Evolutionary conservation across 371 early-diverging fungal genomes (phyloP), one percentile per base, ranked within the genome.

Genomic region (Dinochytrium kinnereticum): DNA sequence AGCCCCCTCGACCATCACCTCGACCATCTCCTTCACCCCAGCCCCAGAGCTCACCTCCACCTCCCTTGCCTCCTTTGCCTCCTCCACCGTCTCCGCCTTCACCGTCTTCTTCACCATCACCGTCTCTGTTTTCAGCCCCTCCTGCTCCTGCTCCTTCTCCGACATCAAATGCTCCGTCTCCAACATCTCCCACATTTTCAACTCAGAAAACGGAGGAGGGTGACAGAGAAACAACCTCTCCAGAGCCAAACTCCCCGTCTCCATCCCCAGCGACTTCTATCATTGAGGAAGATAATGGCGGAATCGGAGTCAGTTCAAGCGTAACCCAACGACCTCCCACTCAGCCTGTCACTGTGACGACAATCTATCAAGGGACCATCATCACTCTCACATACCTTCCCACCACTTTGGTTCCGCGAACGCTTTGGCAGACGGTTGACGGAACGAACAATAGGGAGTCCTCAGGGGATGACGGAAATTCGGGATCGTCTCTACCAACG

Each of bases 331-430:
- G n/a, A n/a, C n/a, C n/a, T n/a, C n/a, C n/a, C n/a, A n/a, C n/a
- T n/a, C n/a, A n/a, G n/a, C n/a, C n/a, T n/a, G n/a, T n/a, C n/a
- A n/a, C 7, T 17, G 57, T 55, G 7, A 61, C 61, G 34, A 61
- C 61, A 13, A 26, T 61, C 61, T 61, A 61, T 26, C 61, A 61
- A 61, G 61, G 61, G 34, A 31, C 3, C 61, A 24, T 26, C 31
- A 26, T 61, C 36, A 61, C 61, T 7, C 36, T 34, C 37, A 61
- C 61, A 10, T 33, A 33, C 36, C 34, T 61, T 34, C 34, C 34
- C 36, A 31, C 61, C 7, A 34, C 30, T 37, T 10, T 34, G 7
- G 17, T 26, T 55, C 26, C 26, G 13, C 3, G 36, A 31, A 61
- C 61, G 5, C 5, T 61, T 36, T 61, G 31, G 31, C 61, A 61